Evolutionary conservation across 2,329 filamentous ascomycete genomes (phyloP), one percentile per base, ranked within the genome.

Genomic region (Cercospora brassicicola): DNA sequence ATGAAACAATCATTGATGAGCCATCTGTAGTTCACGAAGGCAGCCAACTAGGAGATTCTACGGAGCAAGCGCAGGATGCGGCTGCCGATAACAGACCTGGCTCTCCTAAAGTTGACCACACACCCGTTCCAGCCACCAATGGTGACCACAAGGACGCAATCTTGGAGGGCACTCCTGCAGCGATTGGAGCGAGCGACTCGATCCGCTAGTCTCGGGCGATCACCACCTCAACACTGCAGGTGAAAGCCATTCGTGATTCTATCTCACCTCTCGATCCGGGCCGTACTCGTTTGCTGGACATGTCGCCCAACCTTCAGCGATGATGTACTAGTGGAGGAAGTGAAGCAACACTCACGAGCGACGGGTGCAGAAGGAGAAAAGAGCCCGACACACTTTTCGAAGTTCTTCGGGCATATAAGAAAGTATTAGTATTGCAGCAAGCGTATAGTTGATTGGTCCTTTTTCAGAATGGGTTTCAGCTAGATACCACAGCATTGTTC

Each of bases 1-100:
- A 65, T 11, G 59, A 62, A 45, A 64, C 30, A 13, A 53, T 64
- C 10, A 60, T 68, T 30, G 59, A 68, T 9, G 62, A 68, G 59
- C 66, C 66, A 18, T 64, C 66, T n/a, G 45, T 68, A 4, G 48
- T 61, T 20, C 66, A 57, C 42, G 66, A 68, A 20, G 48, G 62
- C 23, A 62, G 55, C 15, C 18, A 53, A n/a, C 26, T 62, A 23
- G 63, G 55, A 51, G 63, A 68, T 20, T 15, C 64, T 4, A 45
- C 36, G 2, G 45, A 62, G 20, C 33, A 63, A 36, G 51, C 62
- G 18, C 60, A 55, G 13, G 59, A 28, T 2, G 59, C 59, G 10
- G 42, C 65, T 39, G 57, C 59, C 36, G 59, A 48, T 3, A 62
- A 64, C 39, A 42, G 57, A 23, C 61, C 62, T 20, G 56, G 30